phyloP scores from a whole-genome alignment of 2,329 filamentous ascomycete species.

The Myriosclerotinia scirpicola region DNA sequence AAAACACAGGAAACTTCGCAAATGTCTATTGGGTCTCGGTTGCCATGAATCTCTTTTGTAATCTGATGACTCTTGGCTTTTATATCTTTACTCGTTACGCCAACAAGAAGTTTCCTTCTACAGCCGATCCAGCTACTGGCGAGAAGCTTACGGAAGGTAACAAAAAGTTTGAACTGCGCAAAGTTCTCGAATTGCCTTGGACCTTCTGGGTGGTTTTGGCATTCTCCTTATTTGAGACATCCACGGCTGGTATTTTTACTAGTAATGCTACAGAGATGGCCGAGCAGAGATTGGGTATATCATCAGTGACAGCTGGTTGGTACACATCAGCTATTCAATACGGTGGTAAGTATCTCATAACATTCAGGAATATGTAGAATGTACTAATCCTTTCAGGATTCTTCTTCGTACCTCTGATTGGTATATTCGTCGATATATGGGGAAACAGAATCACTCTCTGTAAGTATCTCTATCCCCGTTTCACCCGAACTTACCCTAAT shows the following conservation, averaged over 20 bases:
- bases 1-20: constrained; percentile 58
- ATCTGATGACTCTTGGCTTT: constrained; percentile 53
- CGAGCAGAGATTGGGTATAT: constrained; percentile 57
- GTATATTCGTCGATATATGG: constrained; percentile 48
- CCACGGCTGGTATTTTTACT: constrained; percentile 53
- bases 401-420: constrained; percentile 56
- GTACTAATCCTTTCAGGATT: constrained; percentile 44
- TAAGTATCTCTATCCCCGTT: constrained; percentile 33
- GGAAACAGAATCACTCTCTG: constrained; percentile 52
- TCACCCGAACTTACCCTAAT: background rate
- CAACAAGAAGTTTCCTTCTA: constrained; percentile 13
- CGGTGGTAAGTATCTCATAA: constrained; percentile 39
- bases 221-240: constrained; percentile 60
- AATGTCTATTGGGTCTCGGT: constrained; percentile 64
- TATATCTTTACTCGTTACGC: constrained; percentile 55
- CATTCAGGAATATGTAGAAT: background rate
- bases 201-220: constrained; percentile 56
- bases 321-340: constrained; percentile 59
- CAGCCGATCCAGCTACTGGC: constrained; percentile 54
- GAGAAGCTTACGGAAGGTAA: constrained; percentile 60
- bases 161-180: constrained; percentile 55
- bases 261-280: constrained; percentile 62
- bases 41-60: constrained; percentile 64
- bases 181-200: constrained; percentile 59
- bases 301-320: constrained; percentile 57